phyloP scores from a whole-genome alignment of 177 flowering plant species.

The Vitis hybrid region DNA sequence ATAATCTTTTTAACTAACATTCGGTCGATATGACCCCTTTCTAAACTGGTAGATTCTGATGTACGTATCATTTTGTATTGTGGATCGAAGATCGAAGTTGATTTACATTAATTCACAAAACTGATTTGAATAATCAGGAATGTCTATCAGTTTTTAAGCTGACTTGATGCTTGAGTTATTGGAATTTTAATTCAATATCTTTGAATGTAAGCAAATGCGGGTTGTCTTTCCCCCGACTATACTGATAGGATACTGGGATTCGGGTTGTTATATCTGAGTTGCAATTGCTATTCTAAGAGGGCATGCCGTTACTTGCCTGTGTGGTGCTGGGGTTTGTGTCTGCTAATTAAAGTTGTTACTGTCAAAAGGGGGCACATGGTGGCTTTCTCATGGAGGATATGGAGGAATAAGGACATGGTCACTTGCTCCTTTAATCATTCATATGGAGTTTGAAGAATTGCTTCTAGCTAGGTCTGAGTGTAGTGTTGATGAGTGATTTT shows the following conservation, averaged over 20 bases:
- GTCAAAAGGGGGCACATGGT: constrained; percentile 16
- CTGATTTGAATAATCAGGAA: background rate
- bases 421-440: constrained; percentile 8
- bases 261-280: no score
- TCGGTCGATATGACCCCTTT: no score
- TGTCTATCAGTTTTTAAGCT: constrained; percentile 4
- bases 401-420: constrained; percentile 14
- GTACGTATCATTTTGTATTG: no score
- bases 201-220: constrained; percentile 14
- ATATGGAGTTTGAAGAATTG: background rate
- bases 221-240: background rate
- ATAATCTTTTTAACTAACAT: no score
- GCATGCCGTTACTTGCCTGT: constrained; percentile 5
- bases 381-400: constrained; percentile 5
- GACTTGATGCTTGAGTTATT: constrained; percentile 14
- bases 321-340: background rate
- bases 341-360: background rate
- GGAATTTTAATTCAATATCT: constrained; percentile 6
- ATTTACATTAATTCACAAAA: no score
- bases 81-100: no score
- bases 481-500: background rate
- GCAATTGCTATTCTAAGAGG: background rate
- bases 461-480: background rate
- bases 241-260: no score
- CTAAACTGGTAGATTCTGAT: no score